Percentiles rank a stretch among this genome's conserved stretches.
Conservation (phyloP, 805 yeast species). For the Debaryomyces tyrocola region DNA sequence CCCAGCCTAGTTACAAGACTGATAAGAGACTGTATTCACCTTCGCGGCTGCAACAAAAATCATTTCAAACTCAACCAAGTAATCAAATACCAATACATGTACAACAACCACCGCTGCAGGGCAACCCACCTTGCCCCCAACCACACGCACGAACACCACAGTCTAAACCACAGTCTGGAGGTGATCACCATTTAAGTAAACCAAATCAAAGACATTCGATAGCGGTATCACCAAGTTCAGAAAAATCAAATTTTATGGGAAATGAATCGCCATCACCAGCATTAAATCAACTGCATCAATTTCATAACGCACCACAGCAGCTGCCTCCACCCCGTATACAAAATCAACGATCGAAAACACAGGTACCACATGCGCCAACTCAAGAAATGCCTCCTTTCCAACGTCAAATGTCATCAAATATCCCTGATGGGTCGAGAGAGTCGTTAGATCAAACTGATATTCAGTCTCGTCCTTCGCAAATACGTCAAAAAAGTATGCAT, state of each 20-base stretch:
- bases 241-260: slow-evolving; percentile 1
- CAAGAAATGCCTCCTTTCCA: slow-evolving; percentile 3
- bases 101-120: not conserved
- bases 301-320: not conserved
- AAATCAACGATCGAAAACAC: not conserved
- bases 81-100: slow-evolving; percentile 1
- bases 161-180: too few species aligned
- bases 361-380: slow-evolving; percentile 2
- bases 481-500: slow-evolving; percentile 12
- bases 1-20: slow-evolving; percentile 13
- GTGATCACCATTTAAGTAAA: not conserved
- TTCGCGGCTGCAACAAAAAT: not conserved
- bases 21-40: slow-evolving; percentile 3
- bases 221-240: slow-evolving; percentile 23
- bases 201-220: slow-evolving; percentile 27
- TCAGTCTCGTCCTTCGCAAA: slow-evolving; percentile 2
- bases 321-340: not conserved
- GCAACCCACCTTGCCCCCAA: too few species aligned
- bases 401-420: not conserved
- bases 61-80: slow-evolving; percentile 1
- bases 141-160: too few species aligned
- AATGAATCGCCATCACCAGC: not conserved
- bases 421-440: not conserved
- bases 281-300: not conserved
- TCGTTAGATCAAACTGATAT: not conserved